phyloP scores from a whole-genome alignment of 192 early-diverging fungal species.

The Chytriomyces hyalinus region DNA sequence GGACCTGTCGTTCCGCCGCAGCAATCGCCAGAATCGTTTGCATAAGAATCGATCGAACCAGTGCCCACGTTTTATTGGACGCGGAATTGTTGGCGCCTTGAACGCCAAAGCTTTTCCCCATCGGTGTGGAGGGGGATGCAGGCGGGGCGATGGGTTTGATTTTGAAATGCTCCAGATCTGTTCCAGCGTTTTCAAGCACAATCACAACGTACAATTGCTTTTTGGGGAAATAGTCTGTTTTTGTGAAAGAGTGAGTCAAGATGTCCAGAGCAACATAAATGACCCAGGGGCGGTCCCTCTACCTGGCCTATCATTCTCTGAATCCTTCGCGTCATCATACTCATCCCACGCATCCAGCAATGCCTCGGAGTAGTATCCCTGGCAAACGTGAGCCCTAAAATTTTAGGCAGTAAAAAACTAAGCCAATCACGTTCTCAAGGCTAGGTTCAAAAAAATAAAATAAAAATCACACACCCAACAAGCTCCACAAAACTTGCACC shows the following conservation, averaged over 20 bases:
- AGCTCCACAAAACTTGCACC: constrained; percentile 42
- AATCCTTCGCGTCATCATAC: constrained; percentile 64
- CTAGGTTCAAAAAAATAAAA: not conserved
- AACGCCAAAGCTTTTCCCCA: not conserved
- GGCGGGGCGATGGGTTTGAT: constrained; percentile 20
- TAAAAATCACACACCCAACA: constrained; percentile 27
- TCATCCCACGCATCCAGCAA: constrained; percentile 77
- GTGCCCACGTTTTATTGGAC: constrained; percentile 60
- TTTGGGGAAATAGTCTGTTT: constrained; percentile 62
- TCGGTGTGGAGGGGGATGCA: constrained; percentile 2
- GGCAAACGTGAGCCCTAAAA: constrained; percentile 68
- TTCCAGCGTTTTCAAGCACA: constrained; percentile 74
- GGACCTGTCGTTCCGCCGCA: constrained; percentile 41
- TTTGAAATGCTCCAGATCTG: constrained; percentile 67
- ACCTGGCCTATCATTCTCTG: constrained; percentile 77
- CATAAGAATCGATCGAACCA: constrained; percentile 67
- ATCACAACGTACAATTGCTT: constrained; percentile 78
- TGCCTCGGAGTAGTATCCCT: constrained; percentile 67
- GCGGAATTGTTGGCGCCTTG: not conserved
- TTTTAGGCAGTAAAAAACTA: constrained; percentile 51
- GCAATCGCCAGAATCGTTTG: constrained; percentile 67
- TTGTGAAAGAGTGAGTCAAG: not conserved
- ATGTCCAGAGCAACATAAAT: not conserved
- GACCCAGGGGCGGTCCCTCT: not conserved
- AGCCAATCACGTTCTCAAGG: constrained; percentile 7